phyloP scores from a whole-genome alignment of 495 filamentous ascomycete species.

The Durotheca rogersii region DNA sequence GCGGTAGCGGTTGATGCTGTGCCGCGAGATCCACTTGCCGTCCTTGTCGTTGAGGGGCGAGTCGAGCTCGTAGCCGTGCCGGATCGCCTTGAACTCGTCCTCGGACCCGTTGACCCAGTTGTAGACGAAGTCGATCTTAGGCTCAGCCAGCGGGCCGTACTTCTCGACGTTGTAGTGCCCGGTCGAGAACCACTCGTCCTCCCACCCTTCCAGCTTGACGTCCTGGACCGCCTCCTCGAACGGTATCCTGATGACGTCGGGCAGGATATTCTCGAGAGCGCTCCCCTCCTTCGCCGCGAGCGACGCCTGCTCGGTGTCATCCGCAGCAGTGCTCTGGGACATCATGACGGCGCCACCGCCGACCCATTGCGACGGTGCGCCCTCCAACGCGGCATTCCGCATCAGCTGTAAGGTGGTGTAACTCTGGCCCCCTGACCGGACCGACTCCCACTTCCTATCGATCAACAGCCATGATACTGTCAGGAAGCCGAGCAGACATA shows the following conservation, averaged over 20 bases:
- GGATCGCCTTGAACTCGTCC: constrained; percentile 36
- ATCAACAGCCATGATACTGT: constrained; percentile 26
- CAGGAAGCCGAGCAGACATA: constrained; percentile 22
- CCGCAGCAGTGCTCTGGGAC: constrained; percentile 8
- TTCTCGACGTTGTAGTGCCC: constrained; percentile 33
- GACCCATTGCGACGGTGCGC: constrained; percentile 28
- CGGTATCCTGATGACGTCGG: constrained; percentile 42
- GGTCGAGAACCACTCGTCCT: constrained; percentile 44
- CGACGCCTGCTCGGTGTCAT: background rate
- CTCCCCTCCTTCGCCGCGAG: constrained; percentile 11
- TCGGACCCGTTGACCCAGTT: constrained; percentile 50
- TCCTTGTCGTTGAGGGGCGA: constrained; percentile 44
- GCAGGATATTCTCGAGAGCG: constrained; percentile 27
- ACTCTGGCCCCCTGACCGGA: constrained; percentile 12
- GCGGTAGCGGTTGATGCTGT: constrained; percentile 45
- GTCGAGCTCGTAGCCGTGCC: constrained; percentile 40
- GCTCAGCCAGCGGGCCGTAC: constrained; percentile 35
- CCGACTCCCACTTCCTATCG: constrained; percentile 17
- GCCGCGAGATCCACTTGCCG: constrained; percentile 43
- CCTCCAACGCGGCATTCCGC: constrained; percentile 22
- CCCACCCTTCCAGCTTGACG: constrained; percentile 41
- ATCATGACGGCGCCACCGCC: constrained; percentile 23
- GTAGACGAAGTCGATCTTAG: constrained; percentile 49
- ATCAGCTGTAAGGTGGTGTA: constrained; percentile 19
- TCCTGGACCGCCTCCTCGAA: constrained; percentile 42